Evolutionary conservation across 2,329 filamentous ascomycete genomes (phyloP).

Genomic region (Pseudocercospora eumusae): DNA sequence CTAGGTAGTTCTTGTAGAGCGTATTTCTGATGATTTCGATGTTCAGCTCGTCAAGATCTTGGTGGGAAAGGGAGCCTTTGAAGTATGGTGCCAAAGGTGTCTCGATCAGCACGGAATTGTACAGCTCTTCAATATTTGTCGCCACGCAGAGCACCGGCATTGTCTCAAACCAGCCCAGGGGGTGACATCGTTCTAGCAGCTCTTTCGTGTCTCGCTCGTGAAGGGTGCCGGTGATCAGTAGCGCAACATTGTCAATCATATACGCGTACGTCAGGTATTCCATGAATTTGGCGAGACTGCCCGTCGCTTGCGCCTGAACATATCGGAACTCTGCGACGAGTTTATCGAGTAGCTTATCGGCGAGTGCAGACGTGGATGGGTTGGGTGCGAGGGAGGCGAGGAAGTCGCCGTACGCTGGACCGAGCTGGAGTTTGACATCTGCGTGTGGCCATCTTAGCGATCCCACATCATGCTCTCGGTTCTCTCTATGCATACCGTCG

Average conservation of each 20-base stretch:
- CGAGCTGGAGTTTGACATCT: constrained; percentile 98
- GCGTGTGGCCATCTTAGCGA: constrained; percentile 23
- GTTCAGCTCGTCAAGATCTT: constrained; percentile 97
- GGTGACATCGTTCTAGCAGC: constrained; percentile 91
- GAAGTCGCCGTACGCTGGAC: constrained; percentile 95
- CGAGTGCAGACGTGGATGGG: constrained; percentile 92
- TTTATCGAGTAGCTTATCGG: constrained; percentile 95
- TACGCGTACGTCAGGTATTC: constrained; percentile 98
- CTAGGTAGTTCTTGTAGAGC: constrained; percentile 98
- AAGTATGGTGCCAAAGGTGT: constrained; percentile 95
- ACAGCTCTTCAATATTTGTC: constrained; percentile 97
- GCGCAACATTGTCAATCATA: constrained; percentile 99
- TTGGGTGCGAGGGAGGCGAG: constrained; percentile 91
- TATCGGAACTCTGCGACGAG: constrained; percentile 97
- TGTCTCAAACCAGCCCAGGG: constrained; percentile 97
- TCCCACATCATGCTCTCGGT: background rate
- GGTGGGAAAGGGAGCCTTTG: constrained; percentile 92
- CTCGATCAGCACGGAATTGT: constrained; percentile 96
- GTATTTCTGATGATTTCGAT: constrained; percentile 99
- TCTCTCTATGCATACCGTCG: constrained; percentile 66
- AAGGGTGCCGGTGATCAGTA: constrained; percentile 94
- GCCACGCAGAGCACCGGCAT: constrained; percentile 97
- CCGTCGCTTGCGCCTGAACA: constrained; percentile 88
- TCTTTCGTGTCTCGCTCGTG: constrained; percentile 97
- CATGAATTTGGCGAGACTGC: constrained; percentile 90